Base-by-base conservation (phyloP, 768 basidiomycete species). In the Phylloporus arenicola region DNA sequence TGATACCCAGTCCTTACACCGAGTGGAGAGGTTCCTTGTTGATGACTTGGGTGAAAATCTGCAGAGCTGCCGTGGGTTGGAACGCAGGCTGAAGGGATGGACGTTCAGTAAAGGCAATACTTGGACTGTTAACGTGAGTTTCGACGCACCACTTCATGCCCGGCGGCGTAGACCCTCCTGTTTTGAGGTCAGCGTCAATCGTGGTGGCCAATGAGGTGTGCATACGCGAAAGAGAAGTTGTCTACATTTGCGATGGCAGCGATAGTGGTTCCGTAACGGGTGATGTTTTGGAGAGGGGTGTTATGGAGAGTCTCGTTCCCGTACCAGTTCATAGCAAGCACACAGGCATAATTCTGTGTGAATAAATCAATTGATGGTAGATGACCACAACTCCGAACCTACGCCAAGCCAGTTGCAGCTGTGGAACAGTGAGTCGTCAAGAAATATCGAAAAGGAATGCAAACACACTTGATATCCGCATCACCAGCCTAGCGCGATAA, bases 201-300 rank as follows among this genome's bases (percentile, higher is more conserved):
- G 17, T 10, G 7, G 25, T 12, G 22, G 11, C 2, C 0, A 22
- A 41, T 12, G 20, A 31, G 30, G 12, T 30, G n/a, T 20, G 75
- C 82, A 57, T 50, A 83, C 82, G 81, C 84, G 62, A 85, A 86
- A 0, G 79, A 72, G 59, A 84, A 84, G 50, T 82, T 82, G 53
- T 80, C 81, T 25, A 86, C 77, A 46, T 84, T 83, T 61, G 81
- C 76, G n/a, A 83, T 72, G 0, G 81, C 77, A 0, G 80, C 83
- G 6, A 85, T 76, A 0, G 79, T 56, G 6, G 61, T 64, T 1
- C 76, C 80, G 38, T 72, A 44, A 24, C 83, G 73, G 0, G 81
- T 83, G 70, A 85, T 82, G 51, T 83, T 82, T 4, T 56, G 73
- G 17, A 74, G 70, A 14, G 72, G 70, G 3, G 73, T 75, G 27